phyloP scores from a whole-genome alignment of 225 moss, liverwort and hornwort species.

The Polytrichum formosum region DNA sequence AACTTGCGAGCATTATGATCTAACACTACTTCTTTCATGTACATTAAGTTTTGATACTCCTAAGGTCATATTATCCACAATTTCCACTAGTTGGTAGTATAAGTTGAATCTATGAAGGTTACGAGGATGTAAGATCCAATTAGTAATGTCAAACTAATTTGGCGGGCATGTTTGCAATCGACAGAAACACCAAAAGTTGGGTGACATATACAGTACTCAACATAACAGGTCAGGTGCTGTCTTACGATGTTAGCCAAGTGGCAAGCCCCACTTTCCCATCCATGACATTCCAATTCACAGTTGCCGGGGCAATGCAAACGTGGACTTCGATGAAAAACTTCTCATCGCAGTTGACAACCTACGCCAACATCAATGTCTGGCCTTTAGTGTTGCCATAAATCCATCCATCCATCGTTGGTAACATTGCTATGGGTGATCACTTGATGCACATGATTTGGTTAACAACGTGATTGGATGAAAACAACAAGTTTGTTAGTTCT shows the following conservation, averaged over 20 bases:
- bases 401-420: neutral
- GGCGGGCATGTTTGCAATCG: neutral
- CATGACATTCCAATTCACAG: neutral
- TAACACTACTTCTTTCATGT: neutral
- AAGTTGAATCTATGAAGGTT: too few relatives aligned
- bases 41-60: neutral
- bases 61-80: neutral
- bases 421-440: neutral
- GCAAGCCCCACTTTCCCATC: neutral
- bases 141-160: too few relatives aligned
- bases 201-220: neutral
- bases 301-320: neutral
- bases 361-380: neutral
- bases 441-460: neutral
- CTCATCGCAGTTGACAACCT: neutral
- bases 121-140: too few relatives aligned
- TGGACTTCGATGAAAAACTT: neutral
- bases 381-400: neutral
- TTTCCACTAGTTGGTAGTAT: too few relatives aligned
- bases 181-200: neutral
- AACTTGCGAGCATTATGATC: too few relatives aligned
- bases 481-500: neutral
- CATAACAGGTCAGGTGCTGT: neutral
- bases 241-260: neutral
- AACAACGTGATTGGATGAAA: neutral